Base-by-base conservation (phyloP, 352 stramenopile genomes). In the Phytophthora ramorum region DNA sequence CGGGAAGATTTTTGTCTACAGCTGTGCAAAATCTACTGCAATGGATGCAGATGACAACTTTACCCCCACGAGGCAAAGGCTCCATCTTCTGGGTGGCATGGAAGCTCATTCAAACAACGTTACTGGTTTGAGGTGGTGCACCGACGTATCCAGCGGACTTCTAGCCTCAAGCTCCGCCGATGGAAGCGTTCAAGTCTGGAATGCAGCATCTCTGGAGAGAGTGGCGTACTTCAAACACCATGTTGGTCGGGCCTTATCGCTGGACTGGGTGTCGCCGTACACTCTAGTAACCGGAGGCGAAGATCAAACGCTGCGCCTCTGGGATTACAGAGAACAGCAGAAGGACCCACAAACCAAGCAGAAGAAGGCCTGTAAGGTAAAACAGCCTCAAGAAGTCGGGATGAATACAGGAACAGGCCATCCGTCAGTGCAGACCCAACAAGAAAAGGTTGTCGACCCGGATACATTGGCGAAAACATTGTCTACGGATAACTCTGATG, bases 241-340 rank as follows among this genome's bases (percentile, higher is more conserved):
- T 37, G 43, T 74, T 22, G 80, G 81, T 14, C 77, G 86, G 1
- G 84, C 87, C 12, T 58, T 93, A 32, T 73, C 82, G 0, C 48
- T 91, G 3, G 73, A 75, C 7, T 95, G 87, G 83, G 51, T 92
- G 8, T 66, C 69, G 8, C n/a, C 58, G 3, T 71, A 68, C 10
- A 60, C 65, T 0, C 54, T 95, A 1, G 72, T 77, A n/a, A 91
- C 79, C 26, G 81, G 79, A 17, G 81, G 83, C 22, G 84, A 93
- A 19, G 84, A 92, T 43, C 87, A 95, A 64, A 84, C 81, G 3
- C 69, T 89, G 20, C 82, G 84, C 4, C 13, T 89, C 10, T 95
- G 86, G 86, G 63, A 82, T 26, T 81, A 77, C n/a, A 70, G 52
- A 52, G 41, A 72, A 0, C 78, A 85, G 19, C 38, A 55, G 9